Evolutionary conservation across 768 basidiomycete genomes (phyloP).

Genomic region (Steccherinum ochraceum): DNA sequence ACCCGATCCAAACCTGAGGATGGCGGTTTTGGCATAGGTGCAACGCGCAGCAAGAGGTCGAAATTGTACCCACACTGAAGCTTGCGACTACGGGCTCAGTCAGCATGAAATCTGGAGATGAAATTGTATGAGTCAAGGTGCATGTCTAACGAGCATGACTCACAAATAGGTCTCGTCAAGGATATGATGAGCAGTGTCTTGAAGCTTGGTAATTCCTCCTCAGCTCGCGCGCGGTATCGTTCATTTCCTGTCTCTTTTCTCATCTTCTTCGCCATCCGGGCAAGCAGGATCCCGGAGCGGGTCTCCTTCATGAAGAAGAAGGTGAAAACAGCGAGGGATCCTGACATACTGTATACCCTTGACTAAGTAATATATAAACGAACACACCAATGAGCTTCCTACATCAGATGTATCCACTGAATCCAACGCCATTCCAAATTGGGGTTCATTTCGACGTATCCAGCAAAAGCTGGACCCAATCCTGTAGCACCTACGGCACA

Average conservation of each 20-base stretch:
- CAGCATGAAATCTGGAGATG: slow-evolving; percentile 37
- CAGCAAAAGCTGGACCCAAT: slow-evolving; percentile 55
- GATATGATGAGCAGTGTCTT: slow-evolving; percentile 60
- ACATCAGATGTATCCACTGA: slow-evolving; percentile 75
- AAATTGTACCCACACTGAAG: slow-evolving; percentile 49
- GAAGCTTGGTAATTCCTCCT: slow-evolving; percentile 54
- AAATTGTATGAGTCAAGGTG: background rate
- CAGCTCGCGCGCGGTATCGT: slow-evolving; percentile 55
- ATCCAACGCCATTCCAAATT: slow-evolving; percentile 76
- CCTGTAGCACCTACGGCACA: slow-evolving; percentile 56
- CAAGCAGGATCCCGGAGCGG: slow-evolving; percentile 62
- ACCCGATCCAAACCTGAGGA: slow-evolving; percentile 58
- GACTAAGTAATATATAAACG: slow-evolving; percentile 5
- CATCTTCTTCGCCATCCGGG: slow-evolving; percentile 51
- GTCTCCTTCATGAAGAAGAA: slow-evolving; percentile 67
- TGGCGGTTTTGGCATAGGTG: background rate
- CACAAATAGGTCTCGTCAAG: slow-evolving; percentile 55
- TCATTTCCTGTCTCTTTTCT: slow-evolving; percentile 61
- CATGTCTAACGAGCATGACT: too few relatives aligned
- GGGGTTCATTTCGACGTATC: slow-evolving; percentile 58
- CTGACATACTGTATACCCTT: slow-evolving; percentile 38
- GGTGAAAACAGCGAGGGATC: slow-evolving; percentile 41
- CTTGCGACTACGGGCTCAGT: slow-evolving; percentile 72
- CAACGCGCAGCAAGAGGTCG: background rate
- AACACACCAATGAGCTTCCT: slow-evolving; percentile 2